phyloP scores from a whole-genome alignment of 2,329 filamentous ascomycete species.

The Xenoacremonium recifei region DNA sequence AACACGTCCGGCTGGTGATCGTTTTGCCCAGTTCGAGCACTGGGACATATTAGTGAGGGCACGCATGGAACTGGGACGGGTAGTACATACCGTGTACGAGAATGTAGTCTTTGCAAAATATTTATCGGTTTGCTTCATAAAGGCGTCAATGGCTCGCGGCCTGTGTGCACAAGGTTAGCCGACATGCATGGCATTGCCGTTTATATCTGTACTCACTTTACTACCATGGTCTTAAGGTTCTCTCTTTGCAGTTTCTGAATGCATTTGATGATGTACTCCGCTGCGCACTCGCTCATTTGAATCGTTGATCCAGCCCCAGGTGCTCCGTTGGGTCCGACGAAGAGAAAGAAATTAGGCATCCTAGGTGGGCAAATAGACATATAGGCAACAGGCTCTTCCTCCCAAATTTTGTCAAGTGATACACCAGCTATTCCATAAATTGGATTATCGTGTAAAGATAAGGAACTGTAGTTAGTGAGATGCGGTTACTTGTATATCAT shows the following conservation, averaged over 20 bases:
- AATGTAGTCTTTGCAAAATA: not conserved
- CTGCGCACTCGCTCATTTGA: not conserved
- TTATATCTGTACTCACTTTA: not conserved
- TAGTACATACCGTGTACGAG: not conserved
- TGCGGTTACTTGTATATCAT: no score
- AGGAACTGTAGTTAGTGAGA: no score
- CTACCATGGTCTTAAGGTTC: not conserved
- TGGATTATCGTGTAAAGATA: slow-evolving; percentile 24
- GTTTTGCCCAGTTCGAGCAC: not conserved
- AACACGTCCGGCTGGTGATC: not conserved
- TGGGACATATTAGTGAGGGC: not conserved
- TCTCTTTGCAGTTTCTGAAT: not conserved
- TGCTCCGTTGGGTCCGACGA: not conserved
- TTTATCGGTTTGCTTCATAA: not conserved
- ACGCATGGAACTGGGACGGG: not conserved
- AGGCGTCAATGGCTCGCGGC: not conserved
- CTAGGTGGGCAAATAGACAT: slow-evolving; percentile 22
- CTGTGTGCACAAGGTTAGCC: not conserved
- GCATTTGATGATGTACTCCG: not conserved
- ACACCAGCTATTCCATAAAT: slow-evolving; percentile 12
- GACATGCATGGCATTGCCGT: not conserved
- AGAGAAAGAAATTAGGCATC: slow-evolving; percentile 24
- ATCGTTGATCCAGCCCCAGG: not conserved
- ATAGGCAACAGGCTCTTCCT: slow-evolving; percentile 23
- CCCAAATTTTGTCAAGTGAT: slow-evolving; percentile 24